Conservation (phyloP, 2,329 filamentous ascomycete genomes). For the Aspergillus proliferans region DNA sequence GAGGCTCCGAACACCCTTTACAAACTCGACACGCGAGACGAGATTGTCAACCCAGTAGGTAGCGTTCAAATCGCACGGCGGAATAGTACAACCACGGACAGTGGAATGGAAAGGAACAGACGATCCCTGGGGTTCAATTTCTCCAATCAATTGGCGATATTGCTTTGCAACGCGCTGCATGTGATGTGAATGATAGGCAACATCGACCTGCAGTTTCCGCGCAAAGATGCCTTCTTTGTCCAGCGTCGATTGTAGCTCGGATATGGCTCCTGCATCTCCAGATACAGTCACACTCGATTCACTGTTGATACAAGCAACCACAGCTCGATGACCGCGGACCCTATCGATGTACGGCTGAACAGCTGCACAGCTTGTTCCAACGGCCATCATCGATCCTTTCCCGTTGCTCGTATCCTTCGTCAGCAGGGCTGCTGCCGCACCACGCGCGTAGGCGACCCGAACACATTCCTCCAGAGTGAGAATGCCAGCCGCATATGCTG, state of each 20-base stretch:
- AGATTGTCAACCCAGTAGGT: constrained; percentile 23
- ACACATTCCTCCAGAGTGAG: constrained; percentile 15
- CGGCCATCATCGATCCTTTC: constrained; percentile 25
- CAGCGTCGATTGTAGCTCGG: constrained; percentile 1
- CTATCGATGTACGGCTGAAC: not conserved
- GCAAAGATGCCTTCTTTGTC: constrained; percentile 3
- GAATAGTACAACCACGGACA: constrained; percentile 10
- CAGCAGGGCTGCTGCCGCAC: constrained; percentile 2
- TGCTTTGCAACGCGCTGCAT: constrained; percentile 23
- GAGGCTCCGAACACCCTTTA: constrained; percentile 3
- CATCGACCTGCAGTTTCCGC: constrained; percentile 24
- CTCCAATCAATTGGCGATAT: constrained; percentile 13
- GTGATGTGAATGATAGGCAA: constrained; percentile 40
- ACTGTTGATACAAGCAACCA: constrained; percentile 5
- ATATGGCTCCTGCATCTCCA: constrained; percentile 5
- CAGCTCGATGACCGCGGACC: not conserved
- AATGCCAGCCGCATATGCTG: constrained; percentile 26
- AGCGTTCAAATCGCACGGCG: constrained; percentile 15
- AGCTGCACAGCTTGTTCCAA: constrained; percentile 13
- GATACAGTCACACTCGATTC: constrained; percentile 3
- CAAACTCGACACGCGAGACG: constrained; percentile 19
- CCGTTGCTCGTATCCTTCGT: constrained; percentile 8
- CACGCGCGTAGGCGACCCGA: constrained; percentile 19
- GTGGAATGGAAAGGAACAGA: constrained; percentile 15
- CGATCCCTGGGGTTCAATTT: constrained; percentile 9